Conservation (phyloP, 1,284 basidiomycete species). For the Xerocomus amazonicus region DNA sequence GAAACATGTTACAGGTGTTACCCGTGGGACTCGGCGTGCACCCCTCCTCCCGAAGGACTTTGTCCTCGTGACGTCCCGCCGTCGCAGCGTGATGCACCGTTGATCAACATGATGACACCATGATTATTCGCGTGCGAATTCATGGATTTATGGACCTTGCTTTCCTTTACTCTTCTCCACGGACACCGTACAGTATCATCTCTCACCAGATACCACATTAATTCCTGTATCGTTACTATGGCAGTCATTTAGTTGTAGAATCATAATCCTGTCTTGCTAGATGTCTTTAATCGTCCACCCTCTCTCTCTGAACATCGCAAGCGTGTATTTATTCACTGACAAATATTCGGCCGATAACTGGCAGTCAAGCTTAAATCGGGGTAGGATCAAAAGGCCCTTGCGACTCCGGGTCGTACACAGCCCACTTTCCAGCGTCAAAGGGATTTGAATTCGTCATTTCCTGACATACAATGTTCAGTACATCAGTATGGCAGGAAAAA, state of each 20-base stretch:
- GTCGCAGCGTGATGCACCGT: constrained; percentile 44
- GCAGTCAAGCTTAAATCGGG: neutral
- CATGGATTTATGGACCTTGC: constrained; percentile 4
- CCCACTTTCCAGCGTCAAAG: constrained; percentile 1
- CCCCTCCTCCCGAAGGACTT: constrained; percentile 58
- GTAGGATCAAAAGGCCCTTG: neutral
- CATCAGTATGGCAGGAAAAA: neutral
- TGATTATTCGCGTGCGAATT: constrained; percentile 8
- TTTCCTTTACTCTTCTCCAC: neutral
- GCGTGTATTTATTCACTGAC: too few relatives aligned
- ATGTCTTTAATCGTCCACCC: too few relatives aligned
- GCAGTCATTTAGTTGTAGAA: neutral
- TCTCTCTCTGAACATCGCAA: too few relatives aligned
- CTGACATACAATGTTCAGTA: constrained; percentile 5
- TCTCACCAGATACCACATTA: neutral
- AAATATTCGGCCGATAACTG: too few relatives aligned
- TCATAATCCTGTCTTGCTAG: too few relatives aligned
- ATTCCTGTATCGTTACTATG: neutral
- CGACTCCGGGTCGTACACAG: neutral
- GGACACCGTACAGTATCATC: constrained; percentile 8
- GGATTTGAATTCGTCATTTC: constrained; percentile 6
- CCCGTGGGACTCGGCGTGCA: constrained; percentile 48
- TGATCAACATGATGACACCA: constrained; percentile 7
- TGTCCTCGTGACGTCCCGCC: constrained; percentile 53
- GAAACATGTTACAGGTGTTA: constrained; percentile 55